These are phyloP conservation scores for Acanthamoeba quina DNA, from an alignment of 208 protist genomes.

Conservation along the genomic window DNA sequence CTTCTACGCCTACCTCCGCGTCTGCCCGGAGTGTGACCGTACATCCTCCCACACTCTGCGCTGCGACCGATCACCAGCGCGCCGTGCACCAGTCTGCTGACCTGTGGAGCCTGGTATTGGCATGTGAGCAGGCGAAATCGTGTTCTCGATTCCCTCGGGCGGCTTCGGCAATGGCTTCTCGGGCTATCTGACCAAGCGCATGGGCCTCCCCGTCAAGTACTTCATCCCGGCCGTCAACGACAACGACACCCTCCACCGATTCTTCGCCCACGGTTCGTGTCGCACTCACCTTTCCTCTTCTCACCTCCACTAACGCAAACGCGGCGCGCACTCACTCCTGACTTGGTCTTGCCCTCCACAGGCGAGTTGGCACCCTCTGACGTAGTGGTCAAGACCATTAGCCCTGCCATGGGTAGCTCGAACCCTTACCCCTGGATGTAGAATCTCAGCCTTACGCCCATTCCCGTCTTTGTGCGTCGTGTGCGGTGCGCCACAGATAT, in stretches of 20 bases:
- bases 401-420: conserved; percentile 84
- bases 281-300: background rate
- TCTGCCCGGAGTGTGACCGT: conserved; percentile 67
- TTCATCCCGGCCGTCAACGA: conserved; percentile 96
- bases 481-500: conserved; percentile 94
- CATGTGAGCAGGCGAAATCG: conserved; percentile 79
- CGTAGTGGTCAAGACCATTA: conserved; percentile 59
- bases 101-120: background rate
- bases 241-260: conserved; percentile 96
- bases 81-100: background rate
- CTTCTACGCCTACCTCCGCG: conserved; percentile 95
- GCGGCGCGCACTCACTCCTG: background rate
- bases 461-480: background rate
- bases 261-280: conserved; percentile 90
- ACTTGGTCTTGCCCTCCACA: background rate
- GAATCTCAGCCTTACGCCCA: no score
- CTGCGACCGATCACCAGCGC: background rate
- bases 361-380: conserved; percentile 28
- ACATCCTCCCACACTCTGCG: background rate
- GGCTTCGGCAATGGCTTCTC: conserved; percentile 97
- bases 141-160: conserved; percentile 96
- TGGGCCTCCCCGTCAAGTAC: conserved; percentile 91
- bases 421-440: no score
- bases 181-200: conserved; percentile 94
- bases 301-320: background rate